Evolutionary conservation across 2,329 filamentous ascomycete species (phyloP).

Genomic region (Zymoseptoria pseudotritici): DNA sequence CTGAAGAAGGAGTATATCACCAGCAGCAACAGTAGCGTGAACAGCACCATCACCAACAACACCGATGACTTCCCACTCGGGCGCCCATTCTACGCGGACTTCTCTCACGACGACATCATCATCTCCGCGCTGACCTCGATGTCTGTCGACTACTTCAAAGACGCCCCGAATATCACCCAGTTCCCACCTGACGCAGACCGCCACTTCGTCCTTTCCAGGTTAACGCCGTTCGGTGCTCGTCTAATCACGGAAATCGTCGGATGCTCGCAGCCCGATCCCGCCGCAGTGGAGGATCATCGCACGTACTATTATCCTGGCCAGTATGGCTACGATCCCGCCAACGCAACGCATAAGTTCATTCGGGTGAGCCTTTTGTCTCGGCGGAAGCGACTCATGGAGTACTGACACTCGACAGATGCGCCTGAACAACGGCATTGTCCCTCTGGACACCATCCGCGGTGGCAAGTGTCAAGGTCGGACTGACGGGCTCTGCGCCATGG

Average conservation of each 20-base stretch:
- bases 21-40: conserved; percentile 45
- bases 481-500: conserved; percentile 41
- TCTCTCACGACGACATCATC: conserved; percentile 49
- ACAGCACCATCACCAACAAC: conserved; percentile 44
- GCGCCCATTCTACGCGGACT: conserved; percentile 46
- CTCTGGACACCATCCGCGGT: conserved; percentile 42
- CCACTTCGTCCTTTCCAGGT: neutral
- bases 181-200: conserved; percentile 38
- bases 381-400: neutral
- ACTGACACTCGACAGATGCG: conserved; percentile 29
- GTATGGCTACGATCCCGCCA: conserved; percentile 40
- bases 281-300: conserved; percentile 32
- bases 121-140: conserved; percentile 45
- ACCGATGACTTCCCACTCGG: conserved; percentile 40
- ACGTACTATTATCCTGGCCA: conserved; percentile 38
- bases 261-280: conserved; percentile 37
- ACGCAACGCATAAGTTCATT: conserved; percentile 41
- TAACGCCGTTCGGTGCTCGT: conserved; percentile 31
- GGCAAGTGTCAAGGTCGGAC: conserved; percentile 37
- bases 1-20: conserved; percentile 42
- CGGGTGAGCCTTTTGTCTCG: conserved; percentile 17
- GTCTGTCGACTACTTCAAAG: conserved; percentile 48
- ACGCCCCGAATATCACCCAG: conserved; percentile 37
- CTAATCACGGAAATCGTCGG: conserved; percentile 51
- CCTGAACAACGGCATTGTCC: conserved; percentile 44